These are phyloP conservation scores for Fusarium acutatum DNA, from an alignment of 2,329 filamentous ascomycete genomes.

Conservation along the genomic window DNA sequence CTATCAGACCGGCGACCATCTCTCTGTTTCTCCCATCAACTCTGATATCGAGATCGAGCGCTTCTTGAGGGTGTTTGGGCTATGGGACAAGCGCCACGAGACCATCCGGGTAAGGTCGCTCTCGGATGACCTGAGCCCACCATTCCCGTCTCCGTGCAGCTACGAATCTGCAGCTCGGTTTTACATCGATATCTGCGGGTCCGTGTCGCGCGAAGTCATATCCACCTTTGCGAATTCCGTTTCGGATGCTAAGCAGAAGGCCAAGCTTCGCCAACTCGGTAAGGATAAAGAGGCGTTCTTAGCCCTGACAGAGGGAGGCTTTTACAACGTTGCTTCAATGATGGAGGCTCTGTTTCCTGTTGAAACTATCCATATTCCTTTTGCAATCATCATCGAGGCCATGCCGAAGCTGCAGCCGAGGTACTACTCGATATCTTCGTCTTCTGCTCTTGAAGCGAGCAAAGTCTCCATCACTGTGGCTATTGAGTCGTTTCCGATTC, in stretches of 20 bases:
- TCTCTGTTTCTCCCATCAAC: neutral
- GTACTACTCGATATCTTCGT: neutral
- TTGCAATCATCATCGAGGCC: neutral
- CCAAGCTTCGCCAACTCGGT: neutral
- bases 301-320: accelerated
- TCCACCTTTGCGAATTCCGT: neutral
- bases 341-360: neutral
- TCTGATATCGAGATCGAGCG: accelerated
- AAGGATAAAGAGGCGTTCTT: neutral
- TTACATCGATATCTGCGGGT: neutral
- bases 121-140: accelerated
- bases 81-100: neutral
- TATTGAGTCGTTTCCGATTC: neutral
- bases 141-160: neutral
- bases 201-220: neutral
- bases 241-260: neutral
- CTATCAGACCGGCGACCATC: neutral
- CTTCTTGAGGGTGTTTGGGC: neutral
- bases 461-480: neutral
- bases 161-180: neutral
- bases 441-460: accelerated
- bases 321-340: neutral
- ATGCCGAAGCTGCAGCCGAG: neutral
- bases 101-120: neutral
- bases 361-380: accelerated